Base-by-base conservation (phyloP, 1,139 yeast species). In the Yamadazyma spencermartinsiae region DNA sequence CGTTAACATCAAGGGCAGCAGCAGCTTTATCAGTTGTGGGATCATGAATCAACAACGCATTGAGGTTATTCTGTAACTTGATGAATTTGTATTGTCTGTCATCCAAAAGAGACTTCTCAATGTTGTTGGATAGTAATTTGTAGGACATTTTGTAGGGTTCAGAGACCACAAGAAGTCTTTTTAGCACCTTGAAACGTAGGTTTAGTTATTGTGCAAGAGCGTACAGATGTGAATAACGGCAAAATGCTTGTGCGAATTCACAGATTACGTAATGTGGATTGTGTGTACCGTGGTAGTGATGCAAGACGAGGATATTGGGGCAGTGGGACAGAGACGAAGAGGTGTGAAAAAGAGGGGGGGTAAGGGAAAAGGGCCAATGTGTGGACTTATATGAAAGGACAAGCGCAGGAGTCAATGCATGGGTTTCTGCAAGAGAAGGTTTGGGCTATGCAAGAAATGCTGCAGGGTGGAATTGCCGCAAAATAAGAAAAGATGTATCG, bases 1-100 rank as follows among this genome's bases (percentile, higher is more conserved):
- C 92, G 52, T 86, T 80, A 24, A 92, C 98, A 55, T 88, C 96
- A 42, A 92, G 65, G 0, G 98, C 85, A 1, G 98, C 98, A 0
- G 96, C 95, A 0, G 97, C 78, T 61, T 86, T 86, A 58, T 90
- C 98, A 11, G 96, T 76, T n/a, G 79, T 71, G 0, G 89, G 79
- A 54, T 92, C 98, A 46, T 83, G 83, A 42, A 92, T 86, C 41
- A 92, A 60, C 38, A 92, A 65, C 0, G 85, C 96, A 38, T 79
- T 81, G 32, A 92, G 68, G 10, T 79, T 74, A 56, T 92, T 92
- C 5, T 76, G 62, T 32, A 92, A 72, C 43, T 74, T 68, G 48
- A 92, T 65, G 37, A 82, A 68, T 25, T 90, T 73, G 58, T 92
- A 92, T 24, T 71, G 60, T 40, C 97, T 72, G 52, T 88, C 87